Conservation (phyloP, 805 yeast genomes). For the Saturnispora zaruensis region DNA sequence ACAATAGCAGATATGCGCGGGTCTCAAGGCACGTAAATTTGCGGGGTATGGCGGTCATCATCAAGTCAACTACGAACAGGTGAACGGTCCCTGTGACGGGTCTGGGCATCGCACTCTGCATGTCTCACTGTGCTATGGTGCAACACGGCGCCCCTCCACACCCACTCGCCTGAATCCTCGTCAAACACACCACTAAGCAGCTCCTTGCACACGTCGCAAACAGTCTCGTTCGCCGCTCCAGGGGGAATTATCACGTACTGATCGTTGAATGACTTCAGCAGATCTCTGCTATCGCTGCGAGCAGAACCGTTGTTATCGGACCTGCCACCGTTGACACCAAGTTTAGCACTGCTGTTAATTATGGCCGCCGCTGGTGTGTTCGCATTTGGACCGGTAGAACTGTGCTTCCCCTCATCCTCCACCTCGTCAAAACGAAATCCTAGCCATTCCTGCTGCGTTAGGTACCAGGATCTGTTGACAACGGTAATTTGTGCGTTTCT, state of each 20-base stretch:
- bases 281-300: neutral
- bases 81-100: constrained; percentile 30
- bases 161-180: constrained; percentile 74
- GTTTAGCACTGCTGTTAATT: neutral
- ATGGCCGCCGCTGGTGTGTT: constrained; percentile 1
- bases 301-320: neutral
- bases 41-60: constrained; percentile 5
- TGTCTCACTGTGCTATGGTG: constrained; percentile 41
- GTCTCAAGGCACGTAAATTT: neutral
- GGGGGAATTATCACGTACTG: constrained; percentile 61
- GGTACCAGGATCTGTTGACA: constrained; percentile 77
- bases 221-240: constrained; percentile 47
- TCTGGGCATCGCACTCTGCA: constrained; percentile 61
- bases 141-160: constrained; percentile 61
- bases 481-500: constrained; percentile 34
- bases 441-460: constrained; percentile 65
- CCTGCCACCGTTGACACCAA: neutral
- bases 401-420: constrained; percentile 29
- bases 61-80: constrained; percentile 15
- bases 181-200: constrained; percentile 54
- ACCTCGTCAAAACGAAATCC: constrained; percentile 62
- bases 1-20: too few species aligned
- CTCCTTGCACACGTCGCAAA: constrained; percentile 70
- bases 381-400: neutral
- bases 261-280: constrained; percentile 21